Evolutionary conservation across 805 yeast genomes (phyloP).

Genomic region (Cyberlindnera mrakii): DNA sequence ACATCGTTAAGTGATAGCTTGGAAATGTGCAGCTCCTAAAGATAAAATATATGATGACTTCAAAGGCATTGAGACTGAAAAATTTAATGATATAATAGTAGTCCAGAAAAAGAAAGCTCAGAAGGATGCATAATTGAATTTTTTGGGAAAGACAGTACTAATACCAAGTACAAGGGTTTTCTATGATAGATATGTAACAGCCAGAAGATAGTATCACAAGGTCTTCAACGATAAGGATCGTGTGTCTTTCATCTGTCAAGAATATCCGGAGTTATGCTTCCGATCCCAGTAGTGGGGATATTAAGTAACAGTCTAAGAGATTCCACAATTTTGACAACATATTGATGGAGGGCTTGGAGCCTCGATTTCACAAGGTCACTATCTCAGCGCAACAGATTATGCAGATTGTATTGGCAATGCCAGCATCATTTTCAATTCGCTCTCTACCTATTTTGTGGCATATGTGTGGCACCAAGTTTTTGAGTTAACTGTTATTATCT

Average conservation of each 20-base stretch:
- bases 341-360: conserved; percentile 35
- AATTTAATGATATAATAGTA: conserved; percentile 21
- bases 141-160: conserved; percentile 32
- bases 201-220: conserved; percentile 37
- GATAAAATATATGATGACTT: background rate
- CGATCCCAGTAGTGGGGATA: conserved; percentile 22
- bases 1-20: conserved; percentile 18
- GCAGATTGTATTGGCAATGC: conserved; percentile 23
- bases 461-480: no score
- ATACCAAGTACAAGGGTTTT: conserved; percentile 34
- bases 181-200: conserved; percentile 41
- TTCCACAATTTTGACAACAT: conserved; percentile 37
- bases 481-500: no score
- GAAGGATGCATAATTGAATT: conserved; percentile 29
- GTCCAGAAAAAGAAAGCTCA: conserved; percentile 24
- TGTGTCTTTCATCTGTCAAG: conserved; percentile 28
- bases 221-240: conserved; percentile 30
- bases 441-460: no score
- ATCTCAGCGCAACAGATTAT: conserved; percentile 30
- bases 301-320: conserved; percentile 34
- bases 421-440: conserved; percentile 1
- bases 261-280: conserved; percentile 36
- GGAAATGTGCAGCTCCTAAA: no score
- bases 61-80: background rate
- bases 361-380: conserved; percentile 32